Conservation (phyloP, 139 green algal species). For the Volvox africanus region DNA sequence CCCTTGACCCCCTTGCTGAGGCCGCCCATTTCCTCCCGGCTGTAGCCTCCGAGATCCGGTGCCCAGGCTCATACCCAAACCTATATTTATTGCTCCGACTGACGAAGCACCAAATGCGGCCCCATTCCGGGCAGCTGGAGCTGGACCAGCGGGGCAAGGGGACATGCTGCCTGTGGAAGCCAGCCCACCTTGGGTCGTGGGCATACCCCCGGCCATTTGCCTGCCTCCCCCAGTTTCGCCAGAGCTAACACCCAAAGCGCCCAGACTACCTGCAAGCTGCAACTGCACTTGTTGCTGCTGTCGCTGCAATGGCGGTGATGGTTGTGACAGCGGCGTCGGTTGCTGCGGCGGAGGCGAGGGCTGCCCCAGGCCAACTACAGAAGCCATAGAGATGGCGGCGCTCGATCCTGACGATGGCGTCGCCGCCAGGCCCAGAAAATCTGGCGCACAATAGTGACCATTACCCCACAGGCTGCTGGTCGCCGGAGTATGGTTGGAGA, state of each 20-base stretch:
- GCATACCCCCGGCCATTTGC: background rate
- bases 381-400: background rate
- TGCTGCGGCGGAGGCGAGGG: background rate
- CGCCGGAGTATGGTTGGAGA: background rate
- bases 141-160: background rate
- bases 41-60: background rate
- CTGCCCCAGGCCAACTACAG: too few relatives aligned
- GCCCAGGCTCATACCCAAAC: background rate
- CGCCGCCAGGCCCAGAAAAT: slow-evolving; percentile 28
- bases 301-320: background rate
- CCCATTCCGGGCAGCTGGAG: background rate
- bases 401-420: background rate
- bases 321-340: background rate
- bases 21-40: background rate
- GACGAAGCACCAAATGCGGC: background rate
- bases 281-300: background rate
- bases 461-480: slow-evolving; percentile 32
- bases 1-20: background rate
- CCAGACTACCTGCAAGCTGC: background rate
- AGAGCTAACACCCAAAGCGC: background rate
- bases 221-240: too few relatives aligned
- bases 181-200: background rate
- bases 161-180: background rate
- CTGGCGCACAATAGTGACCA: slow-evolving; percentile 42
- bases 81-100: too few relatives aligned